Conservation (phyloP, 495 filamentous ascomycete genomes). For the Penicillium bovifimosum region DNA sequence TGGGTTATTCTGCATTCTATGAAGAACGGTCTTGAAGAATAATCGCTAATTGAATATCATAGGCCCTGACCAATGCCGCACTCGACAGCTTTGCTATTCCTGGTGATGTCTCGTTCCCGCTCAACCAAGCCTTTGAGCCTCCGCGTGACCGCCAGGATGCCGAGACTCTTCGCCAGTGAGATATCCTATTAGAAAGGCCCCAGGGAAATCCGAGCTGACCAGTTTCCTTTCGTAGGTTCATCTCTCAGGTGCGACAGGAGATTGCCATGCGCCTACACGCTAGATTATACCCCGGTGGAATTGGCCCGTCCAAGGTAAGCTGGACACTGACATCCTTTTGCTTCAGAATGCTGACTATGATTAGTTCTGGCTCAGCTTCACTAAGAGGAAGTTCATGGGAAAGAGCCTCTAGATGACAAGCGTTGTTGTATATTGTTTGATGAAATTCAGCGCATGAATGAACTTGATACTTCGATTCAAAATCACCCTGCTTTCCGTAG, state of each 20-base stretch:
- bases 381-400: slow-evolving; percentile 99
- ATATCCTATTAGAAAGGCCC: neutral
- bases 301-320: slow-evolving; percentile 75
- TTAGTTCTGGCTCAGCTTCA: slow-evolving; percentile 96
- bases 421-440: slow-evolving; percentile 25
- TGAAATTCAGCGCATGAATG: slow-evolving; percentile 33
- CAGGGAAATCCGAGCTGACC: slow-evolving; percentile 4
- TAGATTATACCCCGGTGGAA: slow-evolving; percentile 80
- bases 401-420: slow-evolving; percentile 61
- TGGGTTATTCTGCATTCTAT: slow-evolving; percentile 14
- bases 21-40: neutral
- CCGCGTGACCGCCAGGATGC: slow-evolving; percentile 83
- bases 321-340: neutral
- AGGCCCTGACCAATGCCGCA: slow-evolving; percentile 64
- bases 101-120: slow-evolving; percentile 86
- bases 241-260: slow-evolving; percentile 90
- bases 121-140: slow-evolving; percentile 81
- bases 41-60: neutral
- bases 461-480: slow-evolving; percentile 14
- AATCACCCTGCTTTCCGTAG: slow-evolving; percentile 1
- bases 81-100: slow-evolving; percentile 93
- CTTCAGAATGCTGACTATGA: slow-evolving; percentile 1
- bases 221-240: slow-evolving; percentile 43
- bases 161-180: slow-evolving; percentile 72
- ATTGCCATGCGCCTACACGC: slow-evolving; percentile 72